Conservation (phyloP, 805 yeast species). For the Starmerella powellii region DNA sequence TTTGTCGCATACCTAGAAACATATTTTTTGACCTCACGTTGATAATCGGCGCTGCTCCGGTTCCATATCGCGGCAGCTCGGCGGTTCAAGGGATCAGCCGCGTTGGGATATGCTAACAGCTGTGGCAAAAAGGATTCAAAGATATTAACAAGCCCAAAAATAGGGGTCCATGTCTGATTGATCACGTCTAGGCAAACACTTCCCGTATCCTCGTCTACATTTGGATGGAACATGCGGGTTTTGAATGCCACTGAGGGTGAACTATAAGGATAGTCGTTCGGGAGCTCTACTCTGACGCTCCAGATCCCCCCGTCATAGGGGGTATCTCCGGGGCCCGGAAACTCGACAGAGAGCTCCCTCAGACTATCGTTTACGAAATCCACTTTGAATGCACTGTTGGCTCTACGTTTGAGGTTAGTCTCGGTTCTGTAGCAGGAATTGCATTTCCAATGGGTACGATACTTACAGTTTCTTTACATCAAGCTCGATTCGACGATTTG, state of each 20-base stretch:
- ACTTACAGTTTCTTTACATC: constrained; percentile 88
- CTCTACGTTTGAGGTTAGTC: constrained; percentile 26
- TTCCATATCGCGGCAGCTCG: constrained; percentile 64
- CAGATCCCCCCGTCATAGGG: constrained; percentile 85
- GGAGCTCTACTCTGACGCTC: constrained; percentile 85
- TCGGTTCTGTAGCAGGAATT: background rate
- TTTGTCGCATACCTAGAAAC: constrained; percentile 55
- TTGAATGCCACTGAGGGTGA: constrained; percentile 92
- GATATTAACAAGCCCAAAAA: constrained; percentile 83
- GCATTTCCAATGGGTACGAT: background rate
- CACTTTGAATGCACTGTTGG: constrained; percentile 90
- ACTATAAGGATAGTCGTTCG: constrained; percentile 89
- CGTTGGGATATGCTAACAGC: constrained; percentile 78
- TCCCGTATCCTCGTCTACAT: constrained; percentile 79
- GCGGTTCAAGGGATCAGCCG: constrained; percentile 84
- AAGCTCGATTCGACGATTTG: constrained; percentile 69
- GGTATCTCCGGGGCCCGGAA: constrained; percentile 75
- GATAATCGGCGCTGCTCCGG: constrained; percentile 41
- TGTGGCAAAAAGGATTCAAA: constrained; percentile 93
- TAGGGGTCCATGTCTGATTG: constrained; percentile 96
- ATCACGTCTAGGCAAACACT: constrained; percentile 92
- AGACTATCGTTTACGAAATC: constrained; percentile 66
- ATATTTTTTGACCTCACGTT: constrained; percentile 52
- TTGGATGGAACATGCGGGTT: constrained; percentile 88
- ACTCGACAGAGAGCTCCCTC: constrained; percentile 77